Percentiles rank a stretch among this genome's conserved stretches.
phyloP scores from a whole-genome alignment of 495 filamentous ascomycete species.

The Parmelia sp. region DNA sequence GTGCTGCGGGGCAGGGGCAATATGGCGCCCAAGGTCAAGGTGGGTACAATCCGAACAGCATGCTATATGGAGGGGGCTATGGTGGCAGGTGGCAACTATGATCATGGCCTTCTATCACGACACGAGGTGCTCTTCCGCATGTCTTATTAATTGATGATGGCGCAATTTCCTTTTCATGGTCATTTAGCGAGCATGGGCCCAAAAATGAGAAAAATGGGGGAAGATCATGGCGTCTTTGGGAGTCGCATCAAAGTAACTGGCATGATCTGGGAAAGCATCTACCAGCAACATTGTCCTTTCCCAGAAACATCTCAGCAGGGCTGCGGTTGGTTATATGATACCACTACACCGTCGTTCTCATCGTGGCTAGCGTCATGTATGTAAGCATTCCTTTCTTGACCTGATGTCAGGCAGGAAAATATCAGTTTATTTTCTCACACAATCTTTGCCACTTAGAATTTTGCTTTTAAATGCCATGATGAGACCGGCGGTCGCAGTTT shows the following conservation, averaged over 20 bases:
- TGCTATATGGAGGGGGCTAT: conserved; percentile 79
- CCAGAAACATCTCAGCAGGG: conserved; percentile 34
- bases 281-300: conserved; percentile 17
- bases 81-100: conserved; percentile 60
- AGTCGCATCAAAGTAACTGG: conserved; percentile 10
- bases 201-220: conserved; percentile 11
- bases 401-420: conserved; percentile 44
- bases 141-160: conserved; percentile 23
- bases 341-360: conserved; percentile 58
- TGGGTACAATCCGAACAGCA: conserved; percentile 82
- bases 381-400: conserved; percentile 60
- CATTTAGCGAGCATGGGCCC: conserved; percentile 21
- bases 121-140: conserved; percentile 26
- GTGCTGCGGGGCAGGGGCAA: conserved; percentile 78
- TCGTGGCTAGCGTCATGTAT: conserved; percentile 66
- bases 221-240: conserved; percentile 12
- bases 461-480: conserved; percentile 30
- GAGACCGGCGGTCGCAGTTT: conserved; percentile 23
- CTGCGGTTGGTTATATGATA: conserved; percentile 33
- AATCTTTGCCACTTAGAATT: conserved; percentile 41
- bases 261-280: conserved; percentile 30
- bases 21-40: conserved; percentile 92
- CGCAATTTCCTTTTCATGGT: conserved; percentile 16
- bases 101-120: conserved; percentile 9
- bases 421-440: conserved; percentile 51